Evolutionary conservation across 306 rosid genomes (phyloP), one percentile per base, ranked within the genome.

Genomic region (Cicer arietinum): DNA sequence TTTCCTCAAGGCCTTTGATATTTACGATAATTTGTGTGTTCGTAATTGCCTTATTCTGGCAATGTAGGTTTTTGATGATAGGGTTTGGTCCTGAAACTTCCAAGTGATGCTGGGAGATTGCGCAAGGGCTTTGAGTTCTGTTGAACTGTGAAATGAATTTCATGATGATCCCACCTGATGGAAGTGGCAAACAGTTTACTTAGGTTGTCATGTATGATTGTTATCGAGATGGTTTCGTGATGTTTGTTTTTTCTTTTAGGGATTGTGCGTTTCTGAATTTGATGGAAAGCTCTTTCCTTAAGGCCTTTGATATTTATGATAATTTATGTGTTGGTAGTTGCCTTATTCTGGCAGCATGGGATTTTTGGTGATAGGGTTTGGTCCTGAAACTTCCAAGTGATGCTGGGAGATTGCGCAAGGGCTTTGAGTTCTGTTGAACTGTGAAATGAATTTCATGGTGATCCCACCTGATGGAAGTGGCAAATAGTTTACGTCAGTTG

Each of bases 321-420:
- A 25, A 4, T 1, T 13, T 14, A 40, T 44, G 14, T 70, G 42
- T 37, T 61, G 12, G 1, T 56, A 4, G 65, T 61, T 72, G 35
- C 37, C 37, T 64, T 69, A 13, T 50, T 67, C 43, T 10, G 6
- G 45, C 8, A 46, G 16, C 10, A 1, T 14, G 54, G 22, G 14
- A 12, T 59, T 64, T 54, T 68, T 53, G 41, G 30, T 59, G 39
- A 13, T 72, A 46, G 18, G 45, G 39, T 7, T 52, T 59, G 11
- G 37, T 41, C 6, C 16, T 37, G 43, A 62, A 37, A 62, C 71
- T 79, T 66, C 81, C 86, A 69, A 70, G 65, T 83, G 81, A 79
- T 83, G 84, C 48, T 79, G 84, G 86, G 78, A 75, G 4, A 75
- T 74, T 83, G 86, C 76, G 76, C 85, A 82, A 53, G 82, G 85